Conservation (phyloP, 352 stramenopile genomes). For the Pythium apleroticum region DNA sequence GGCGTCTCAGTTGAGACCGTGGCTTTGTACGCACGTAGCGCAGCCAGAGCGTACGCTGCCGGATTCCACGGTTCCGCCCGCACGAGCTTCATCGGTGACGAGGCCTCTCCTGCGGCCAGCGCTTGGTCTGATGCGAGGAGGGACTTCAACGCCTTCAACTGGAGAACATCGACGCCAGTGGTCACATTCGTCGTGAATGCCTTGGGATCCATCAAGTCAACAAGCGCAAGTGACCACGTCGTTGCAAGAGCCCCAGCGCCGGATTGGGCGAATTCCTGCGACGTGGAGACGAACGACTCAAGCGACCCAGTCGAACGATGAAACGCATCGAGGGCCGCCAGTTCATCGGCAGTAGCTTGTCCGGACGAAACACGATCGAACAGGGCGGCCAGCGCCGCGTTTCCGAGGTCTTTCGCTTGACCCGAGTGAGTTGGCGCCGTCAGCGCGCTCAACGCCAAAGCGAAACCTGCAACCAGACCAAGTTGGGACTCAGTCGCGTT, state of each 20-base stretch:
- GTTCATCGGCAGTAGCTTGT: neutral
- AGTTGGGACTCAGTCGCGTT: neutral
- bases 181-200: neutral
- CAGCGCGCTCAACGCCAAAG: slow-evolving; percentile 15
- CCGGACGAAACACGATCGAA: neutral
- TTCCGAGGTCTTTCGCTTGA: neutral
- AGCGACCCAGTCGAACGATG: slow-evolving; percentile 13
- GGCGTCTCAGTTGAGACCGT: slow-evolving; percentile 11
- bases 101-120: slow-evolving; percentile 15
- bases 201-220: slow-evolving; percentile 11
- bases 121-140: slow-evolving; percentile 28
- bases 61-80: slow-evolving; percentile 61
- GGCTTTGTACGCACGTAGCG: slow-evolving; percentile 47
- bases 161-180: slow-evolving; percentile 25
- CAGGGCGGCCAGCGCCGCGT: slow-evolving; percentile 6
- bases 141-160: slow-evolving; percentile 35
- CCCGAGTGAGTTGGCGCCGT: neutral
- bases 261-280: neutral
- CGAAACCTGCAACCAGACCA: slow-evolving; percentile 3
- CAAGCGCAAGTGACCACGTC: neutral
- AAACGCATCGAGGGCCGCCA: slow-evolving; percentile 14
- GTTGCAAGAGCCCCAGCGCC: neutral
- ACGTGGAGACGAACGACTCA: slow-evolving; percentile 4
- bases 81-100: slow-evolving; percentile 53
- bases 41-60: slow-evolving; percentile 51